Base-by-base conservation (phyloP, 495 filamentous ascomycete genomes). In the Penicillium antarcticum region DNA sequence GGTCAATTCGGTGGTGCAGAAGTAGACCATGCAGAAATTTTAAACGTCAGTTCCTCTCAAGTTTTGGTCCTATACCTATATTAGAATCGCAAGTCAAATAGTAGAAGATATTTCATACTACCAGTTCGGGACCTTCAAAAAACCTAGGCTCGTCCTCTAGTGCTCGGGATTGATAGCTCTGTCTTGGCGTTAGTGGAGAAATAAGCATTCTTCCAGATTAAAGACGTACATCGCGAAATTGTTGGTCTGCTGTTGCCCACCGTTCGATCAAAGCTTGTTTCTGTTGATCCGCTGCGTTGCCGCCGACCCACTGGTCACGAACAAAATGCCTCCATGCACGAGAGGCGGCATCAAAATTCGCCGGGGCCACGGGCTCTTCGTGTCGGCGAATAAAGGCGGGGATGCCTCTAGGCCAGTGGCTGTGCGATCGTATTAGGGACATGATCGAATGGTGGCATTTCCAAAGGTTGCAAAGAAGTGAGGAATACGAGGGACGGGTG, bases 211-310 rank as follows among this genome's bases (percentile, higher is more conserved):
- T 18, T 37, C 34, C 12, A 18, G 37, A 29, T 46, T 42, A 18
- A 45, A 45, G 19, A 7, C 31, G 36, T 42, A 48, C 51, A 53
- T 53, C 51, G n/a, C 43, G 51, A 12, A 53, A 53, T 53, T 36
- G 29, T 37, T 53, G 51, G 51, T 53, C 51, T 53, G 51, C 51
- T 47, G 44, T 53, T 33, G 51, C 51, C 51, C 51, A 53, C 29
- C 29, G 21, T 31, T 53, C 43, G 29, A 48, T 53, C 44, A 53
- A 24, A 38, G 24, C 51, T 53, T 43, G 43, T 48, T 37, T 53
- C 51, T 53, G 51, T 47, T 53, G 26, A 53, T 53, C 44, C 19
- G 31, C 43, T 37, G 38, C 29, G 43, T 19, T 43, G 35, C 51
- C 42, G 38, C 18, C 42, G 36, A 53, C 51, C 51, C 51, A 53